A percentile compares a stretch with the other conserved stretches of the same genome.
Evolutionary conservation across 1,284 basidiomycete genomes (phyloP).

Genomic region (Irpex sp.): DNA sequence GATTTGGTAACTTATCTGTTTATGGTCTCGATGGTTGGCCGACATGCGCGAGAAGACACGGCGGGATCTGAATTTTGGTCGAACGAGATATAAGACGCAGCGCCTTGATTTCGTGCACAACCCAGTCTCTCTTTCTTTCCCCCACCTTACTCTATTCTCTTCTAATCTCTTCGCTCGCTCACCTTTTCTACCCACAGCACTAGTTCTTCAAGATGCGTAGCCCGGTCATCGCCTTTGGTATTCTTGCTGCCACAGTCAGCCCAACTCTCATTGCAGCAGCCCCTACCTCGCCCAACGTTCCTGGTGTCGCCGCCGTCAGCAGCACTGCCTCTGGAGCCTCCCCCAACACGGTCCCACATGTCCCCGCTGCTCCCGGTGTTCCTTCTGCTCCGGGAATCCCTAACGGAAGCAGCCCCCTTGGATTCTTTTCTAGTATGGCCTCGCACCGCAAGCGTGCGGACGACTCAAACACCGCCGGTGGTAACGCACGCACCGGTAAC

Average conservation of each 20-base stretch:
- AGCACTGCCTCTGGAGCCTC: background rate
- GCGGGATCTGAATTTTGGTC: constrained; percentile 21
- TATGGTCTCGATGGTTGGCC: constrained; percentile 10
- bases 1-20: constrained; percentile 5
- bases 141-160: constrained; percentile 23
- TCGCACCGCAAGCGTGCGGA: constrained; percentile 10
- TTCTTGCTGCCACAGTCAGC: constrained; percentile 29
- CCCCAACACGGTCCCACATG: background rate
- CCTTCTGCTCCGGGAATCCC: background rate
- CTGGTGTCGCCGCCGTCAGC: background rate
- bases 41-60: constrained; percentile 20
- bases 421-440: background rate
- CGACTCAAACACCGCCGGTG: constrained; percentile 11
- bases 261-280: constrained; percentile 26
- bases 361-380: background rate
- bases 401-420: background rate
- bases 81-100: constrained; percentile 17
- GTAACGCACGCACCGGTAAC: constrained; percentile 15
- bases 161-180: constrained; percentile 17
- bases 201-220: constrained; percentile 26
- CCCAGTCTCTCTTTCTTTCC: constrained; percentile 12
- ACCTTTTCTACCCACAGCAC: constrained; percentile 16
- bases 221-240: constrained; percentile 30
- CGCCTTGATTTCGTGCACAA: constrained; percentile 3
- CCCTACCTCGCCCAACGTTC: constrained; percentile 20